Evolutionary conservation across 1,284 basidiomycete species (phyloP).

Genomic region (Vanrija sp.): DNA sequence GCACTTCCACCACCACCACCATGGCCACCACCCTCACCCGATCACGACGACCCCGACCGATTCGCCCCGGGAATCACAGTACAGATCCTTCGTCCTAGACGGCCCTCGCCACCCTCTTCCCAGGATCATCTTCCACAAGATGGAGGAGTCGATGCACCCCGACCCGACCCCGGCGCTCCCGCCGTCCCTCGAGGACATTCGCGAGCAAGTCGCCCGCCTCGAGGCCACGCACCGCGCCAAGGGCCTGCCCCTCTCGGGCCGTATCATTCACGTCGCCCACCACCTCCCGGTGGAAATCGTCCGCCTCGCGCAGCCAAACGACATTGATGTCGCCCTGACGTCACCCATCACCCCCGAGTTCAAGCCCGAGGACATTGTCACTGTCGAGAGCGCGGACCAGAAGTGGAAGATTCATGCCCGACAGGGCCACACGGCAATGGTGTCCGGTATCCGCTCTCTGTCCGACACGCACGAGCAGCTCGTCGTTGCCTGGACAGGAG

Average conservation of each 20-base stretch:
- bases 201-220: constrained; percentile 54
- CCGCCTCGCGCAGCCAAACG: constrained; percentile 21
- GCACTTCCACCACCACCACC: too few species aligned
- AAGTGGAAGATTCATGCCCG: constrained; percentile 75
- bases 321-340: constrained; percentile 21
- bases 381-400: constrained; percentile 33
- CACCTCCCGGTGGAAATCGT: constrained; percentile 49
- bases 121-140: too few species aligned
- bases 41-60: too few species aligned
- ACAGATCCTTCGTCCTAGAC: too few species aligned
- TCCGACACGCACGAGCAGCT: constrained; percentile 80
- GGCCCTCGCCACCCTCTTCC: too few species aligned
- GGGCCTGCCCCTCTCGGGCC: constrained; percentile 69
- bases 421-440: constrained; percentile 92
- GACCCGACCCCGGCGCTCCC: constrained; percentile 43
- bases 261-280: constrained; percentile 75
- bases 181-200: constrained; percentile 45
- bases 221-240: constrained; percentile 65
- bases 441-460: constrained; percentile 84
- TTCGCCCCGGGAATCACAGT: too few species aligned
- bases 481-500: constrained; percentile 91
- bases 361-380: constrained; percentile 42
- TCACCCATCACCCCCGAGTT: constrained; percentile 47
- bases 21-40: too few species aligned
- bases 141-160: constrained; percentile 27